Evolutionary conservation across 2,329 filamentous ascomycete species (phyloP).

Genomic region (Calonectria montana): DNA sequence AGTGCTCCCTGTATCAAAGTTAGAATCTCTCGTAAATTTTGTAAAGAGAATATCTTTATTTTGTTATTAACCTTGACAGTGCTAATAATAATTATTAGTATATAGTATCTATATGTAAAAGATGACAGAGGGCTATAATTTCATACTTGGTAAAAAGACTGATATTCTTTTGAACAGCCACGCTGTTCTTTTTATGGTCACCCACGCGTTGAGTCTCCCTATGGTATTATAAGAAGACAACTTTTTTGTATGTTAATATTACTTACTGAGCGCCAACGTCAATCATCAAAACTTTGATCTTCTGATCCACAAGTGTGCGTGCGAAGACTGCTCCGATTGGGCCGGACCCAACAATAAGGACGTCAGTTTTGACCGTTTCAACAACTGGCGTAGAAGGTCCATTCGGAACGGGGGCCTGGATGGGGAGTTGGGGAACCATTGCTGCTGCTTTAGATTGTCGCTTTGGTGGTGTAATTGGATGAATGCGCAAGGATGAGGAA

Average conservation of each 20-base stretch:
- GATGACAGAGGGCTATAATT: background rate
- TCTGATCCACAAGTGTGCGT: background rate
- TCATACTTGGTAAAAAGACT: constrained; percentile 18
- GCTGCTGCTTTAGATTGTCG: too few relatives aligned
- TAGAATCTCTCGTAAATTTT: background rate
- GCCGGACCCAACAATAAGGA: constrained; percentile 16
- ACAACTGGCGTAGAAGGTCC: too few relatives aligned
- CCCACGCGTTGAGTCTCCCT: background rate
- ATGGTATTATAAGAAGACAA: background rate
- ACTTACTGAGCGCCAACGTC: constrained; percentile 14
- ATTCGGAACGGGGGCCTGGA: too few relatives aligned
- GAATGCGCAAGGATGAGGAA: too few relatives aligned
- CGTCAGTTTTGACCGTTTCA: background rate
- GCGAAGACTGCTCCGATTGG: constrained; percentile 12
- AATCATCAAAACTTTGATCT: background rate
- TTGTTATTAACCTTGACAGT: background rate
- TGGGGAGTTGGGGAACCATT: too few relatives aligned
- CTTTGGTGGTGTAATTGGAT: too few relatives aligned
- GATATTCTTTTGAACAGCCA: constrained; percentile 10
- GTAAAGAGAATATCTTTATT: background rate
- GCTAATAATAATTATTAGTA: background rate
- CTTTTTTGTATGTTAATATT: too few relatives aligned
- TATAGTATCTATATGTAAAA: background rate
- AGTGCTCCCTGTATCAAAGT: background rate
- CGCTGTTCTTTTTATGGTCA: constrained; percentile 16